These are phyloP conservation scores for Candida mattraensis DNA, from an alignment of 805 yeast species.

Conservation along the genomic window DNA sequence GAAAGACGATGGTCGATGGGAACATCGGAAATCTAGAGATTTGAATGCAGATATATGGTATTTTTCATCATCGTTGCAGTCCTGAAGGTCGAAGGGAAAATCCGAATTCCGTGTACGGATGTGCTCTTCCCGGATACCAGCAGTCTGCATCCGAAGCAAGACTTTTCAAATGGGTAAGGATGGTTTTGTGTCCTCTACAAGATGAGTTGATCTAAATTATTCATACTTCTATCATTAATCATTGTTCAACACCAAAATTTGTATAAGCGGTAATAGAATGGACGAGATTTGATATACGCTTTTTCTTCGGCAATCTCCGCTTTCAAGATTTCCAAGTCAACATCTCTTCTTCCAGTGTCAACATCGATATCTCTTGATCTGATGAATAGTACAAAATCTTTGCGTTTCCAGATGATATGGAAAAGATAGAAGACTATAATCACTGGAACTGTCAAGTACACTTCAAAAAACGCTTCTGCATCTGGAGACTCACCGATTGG, in stretches of 20 bases:
- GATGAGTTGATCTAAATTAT: too few relatives aligned
- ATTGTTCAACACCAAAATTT: conserved; percentile 50
- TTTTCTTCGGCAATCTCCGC: conserved; percentile 58
- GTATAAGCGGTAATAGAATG: conserved; percentile 47
- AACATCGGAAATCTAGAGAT: too few relatives aligned
- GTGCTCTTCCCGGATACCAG: conserved; percentile 1
- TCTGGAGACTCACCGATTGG: conserved; percentile 56
- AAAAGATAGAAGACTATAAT: conserved; percentile 46
- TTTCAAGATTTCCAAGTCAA: conserved; percentile 52
- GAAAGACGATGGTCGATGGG: too few relatives aligned
- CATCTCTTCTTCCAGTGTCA: conserved; percentile 60
- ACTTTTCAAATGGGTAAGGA: not conserved
- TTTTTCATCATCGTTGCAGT: too few relatives aligned
- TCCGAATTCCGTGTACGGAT: too few relatives aligned
- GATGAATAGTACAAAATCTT: conserved; percentile 45
- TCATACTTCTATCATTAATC: not conserved
- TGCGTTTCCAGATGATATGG: conserved; percentile 36
- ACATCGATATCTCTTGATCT: conserved; percentile 52
- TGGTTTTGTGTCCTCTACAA: not conserved
- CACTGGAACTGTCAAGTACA: conserved; percentile 63
- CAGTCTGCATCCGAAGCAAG: conserved; percentile 1
- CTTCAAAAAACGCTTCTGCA: conserved; percentile 58
- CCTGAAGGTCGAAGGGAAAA: too few relatives aligned
- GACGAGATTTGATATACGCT: conserved; percentile 44
- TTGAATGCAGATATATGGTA: too few relatives aligned